Evolutionary conservation across 108 stramenopile genomes (phyloP).

Genomic region (Conticribra weissflogii): DNA sequence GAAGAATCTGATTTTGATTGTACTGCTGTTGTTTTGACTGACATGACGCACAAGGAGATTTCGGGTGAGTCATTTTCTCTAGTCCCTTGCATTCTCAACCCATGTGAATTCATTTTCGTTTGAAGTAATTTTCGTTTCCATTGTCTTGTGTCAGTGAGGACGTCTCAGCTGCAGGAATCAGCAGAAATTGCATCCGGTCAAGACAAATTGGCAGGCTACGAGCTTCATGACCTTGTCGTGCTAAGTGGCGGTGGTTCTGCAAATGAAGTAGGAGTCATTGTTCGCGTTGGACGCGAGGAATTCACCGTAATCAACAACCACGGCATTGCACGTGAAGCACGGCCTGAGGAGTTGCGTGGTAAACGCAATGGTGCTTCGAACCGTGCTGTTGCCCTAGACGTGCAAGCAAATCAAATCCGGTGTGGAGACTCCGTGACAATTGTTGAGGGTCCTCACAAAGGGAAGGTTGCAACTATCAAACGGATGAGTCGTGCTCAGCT

Average conservation of each 20-base stretch:
- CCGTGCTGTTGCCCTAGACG: slow-evolving; percentile 88
- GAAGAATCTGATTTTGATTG: slow-evolving; percentile 59
- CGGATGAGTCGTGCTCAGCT: slow-evolving; percentile 88
- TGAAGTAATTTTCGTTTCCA: not conserved
- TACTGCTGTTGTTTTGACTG: slow-evolving; percentile 91
- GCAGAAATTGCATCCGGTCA: slow-evolving; percentile 88
- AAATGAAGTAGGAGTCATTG: slow-evolving; percentile 92
- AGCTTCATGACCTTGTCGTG: slow-evolving; percentile 89
- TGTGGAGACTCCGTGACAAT: slow-evolving; percentile 86
- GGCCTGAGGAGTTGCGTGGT: slow-evolving; percentile 90
- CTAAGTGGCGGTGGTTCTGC: slow-evolving; percentile 88
- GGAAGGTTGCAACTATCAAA: slow-evolving; percentile 90
- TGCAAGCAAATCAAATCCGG: slow-evolving; percentile 86
- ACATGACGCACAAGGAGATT: slow-evolving; percentile 92
- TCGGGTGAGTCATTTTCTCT: slow-evolving; percentile 52
- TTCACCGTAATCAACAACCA: slow-evolving; percentile 92
- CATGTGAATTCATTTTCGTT: not conserved
- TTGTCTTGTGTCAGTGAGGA: slow-evolving; percentile 52
- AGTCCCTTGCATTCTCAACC: too few species aligned
- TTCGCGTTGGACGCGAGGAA: slow-evolving; percentile 91
- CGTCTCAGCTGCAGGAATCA: slow-evolving; percentile 86
- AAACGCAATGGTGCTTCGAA: slow-evolving; percentile 83
- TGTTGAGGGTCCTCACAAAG: slow-evolving; percentile 89
- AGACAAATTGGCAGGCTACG: slow-evolving; percentile 87
- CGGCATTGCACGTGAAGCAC: slow-evolving; percentile 81